Evolutionary conservation across 345 rosid species (phyloP).

Genomic region (Bruguiera sexangula): DNA sequence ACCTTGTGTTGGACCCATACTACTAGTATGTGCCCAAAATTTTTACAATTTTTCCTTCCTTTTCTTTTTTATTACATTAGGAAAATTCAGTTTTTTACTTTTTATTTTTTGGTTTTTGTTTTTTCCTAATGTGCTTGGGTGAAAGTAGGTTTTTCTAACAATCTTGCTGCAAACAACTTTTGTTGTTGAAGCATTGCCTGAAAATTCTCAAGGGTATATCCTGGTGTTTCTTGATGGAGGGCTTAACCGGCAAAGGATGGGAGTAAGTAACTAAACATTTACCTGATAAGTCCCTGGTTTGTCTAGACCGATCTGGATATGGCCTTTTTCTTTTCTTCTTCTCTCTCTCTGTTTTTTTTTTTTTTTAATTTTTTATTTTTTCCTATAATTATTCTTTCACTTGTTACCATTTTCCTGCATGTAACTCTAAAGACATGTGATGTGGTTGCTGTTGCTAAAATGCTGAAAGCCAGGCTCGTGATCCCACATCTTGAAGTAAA

Average conservation of each 20-base stretch:
- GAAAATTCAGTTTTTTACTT: neutral
- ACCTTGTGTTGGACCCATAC: conserved; percentile 46
- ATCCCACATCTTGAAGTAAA: conserved; percentile 94
- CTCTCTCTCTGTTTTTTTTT: no score
- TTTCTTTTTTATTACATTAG: no score
- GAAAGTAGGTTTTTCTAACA: neutral
- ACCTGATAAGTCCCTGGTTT: no score
- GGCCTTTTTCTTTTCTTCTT: neutral
- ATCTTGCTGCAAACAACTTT: neutral
- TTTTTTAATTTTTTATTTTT: no score
- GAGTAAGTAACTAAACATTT: conserved; percentile 42
- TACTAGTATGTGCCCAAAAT: conserved; percentile 39
- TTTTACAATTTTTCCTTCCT: no score
- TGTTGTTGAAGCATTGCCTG: conserved; percentile 50
- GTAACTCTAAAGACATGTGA: conserved; percentile 64
- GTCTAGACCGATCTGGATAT: no score
- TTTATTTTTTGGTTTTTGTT: neutral
- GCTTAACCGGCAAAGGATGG: conserved; percentile 95
- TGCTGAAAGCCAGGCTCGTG: conserved; percentile 77
- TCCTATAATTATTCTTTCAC: neutral
- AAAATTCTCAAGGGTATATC: conserved; percentile 56
- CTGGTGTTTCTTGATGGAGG: conserved; percentile 98
- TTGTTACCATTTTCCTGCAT: neutral
- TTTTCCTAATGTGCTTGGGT: neutral
- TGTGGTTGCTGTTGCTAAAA: conserved; percentile 95